Evolutionary conservation across 2,329 filamentous ascomycete species (phyloP).

Genomic region (Ophiostoma tasmaniense): DNA sequence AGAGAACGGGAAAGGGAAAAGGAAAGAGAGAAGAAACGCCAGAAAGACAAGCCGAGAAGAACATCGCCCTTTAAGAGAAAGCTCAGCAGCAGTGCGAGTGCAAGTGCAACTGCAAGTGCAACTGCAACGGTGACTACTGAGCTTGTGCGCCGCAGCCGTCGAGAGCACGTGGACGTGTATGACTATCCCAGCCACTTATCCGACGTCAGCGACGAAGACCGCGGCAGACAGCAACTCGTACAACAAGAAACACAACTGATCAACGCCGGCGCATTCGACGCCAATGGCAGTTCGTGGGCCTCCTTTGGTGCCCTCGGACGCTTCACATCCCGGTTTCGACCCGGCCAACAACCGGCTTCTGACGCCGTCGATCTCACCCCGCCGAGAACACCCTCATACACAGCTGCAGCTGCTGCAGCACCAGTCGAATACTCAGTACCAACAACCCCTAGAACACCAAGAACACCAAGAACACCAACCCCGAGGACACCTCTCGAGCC

Average conservation of each 20-base stretch:
- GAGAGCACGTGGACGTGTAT: constrained; percentile 8
- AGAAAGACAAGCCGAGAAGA: constrained; percentile 4
- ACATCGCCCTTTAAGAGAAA: constrained; percentile 3
- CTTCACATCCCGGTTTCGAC: constrained; percentile 47
- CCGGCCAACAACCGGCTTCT: constrained; percentile 31
- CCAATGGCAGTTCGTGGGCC: constrained; percentile 19
- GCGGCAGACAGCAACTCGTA: neutral
- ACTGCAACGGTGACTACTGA: neutral
- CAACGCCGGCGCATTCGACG: constrained; percentile 18
- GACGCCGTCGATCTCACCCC: constrained; percentile 8
- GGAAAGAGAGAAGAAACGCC: neutral
- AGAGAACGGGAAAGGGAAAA: constrained; percentile 8
- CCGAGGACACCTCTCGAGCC: neutral
- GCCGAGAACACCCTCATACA: constrained; percentile 19
- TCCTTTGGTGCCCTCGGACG: constrained; percentile 37
- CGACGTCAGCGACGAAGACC: constrained; percentile 9
- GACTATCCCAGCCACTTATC: neutral
- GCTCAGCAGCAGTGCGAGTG: neutral
- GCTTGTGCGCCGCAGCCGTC: constrained; percentile 10
- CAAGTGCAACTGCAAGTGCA: neutral
- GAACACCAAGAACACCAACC: neutral
- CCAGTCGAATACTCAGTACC: neutral
- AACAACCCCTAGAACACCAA: neutral
- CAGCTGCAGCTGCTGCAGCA: neutral
- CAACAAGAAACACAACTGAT: neutral